Base-by-base conservation (phyloP, 148 eudicot species). In the Vaccinium macrocarpon region DNA sequence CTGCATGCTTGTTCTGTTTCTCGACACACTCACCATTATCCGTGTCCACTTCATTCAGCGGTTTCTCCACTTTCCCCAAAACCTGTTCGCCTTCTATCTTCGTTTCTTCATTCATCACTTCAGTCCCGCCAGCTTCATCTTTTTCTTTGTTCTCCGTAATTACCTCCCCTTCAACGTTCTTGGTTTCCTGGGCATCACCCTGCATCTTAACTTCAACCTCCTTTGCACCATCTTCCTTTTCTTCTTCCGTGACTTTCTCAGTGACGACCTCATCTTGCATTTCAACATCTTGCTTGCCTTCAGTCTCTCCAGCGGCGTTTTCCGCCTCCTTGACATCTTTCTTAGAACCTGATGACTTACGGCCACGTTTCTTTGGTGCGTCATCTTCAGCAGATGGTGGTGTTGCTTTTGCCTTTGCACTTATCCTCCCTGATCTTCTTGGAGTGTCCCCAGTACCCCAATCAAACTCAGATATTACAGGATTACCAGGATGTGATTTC, bases 371-470 rank as follows among this genome's bases (percentile, higher is more conserved):
- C 88, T 81, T 92, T 19, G 91, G 91, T 56, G 93, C 85, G 80
- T 89, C 94, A 78, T 71, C 87, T 66, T 91, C 97, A 68, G 87
- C 62, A 4, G 90, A 80, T 6, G 94, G 84, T n/a, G 89, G 89
- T 1, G 90, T 66, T 74, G 90, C 74, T 88, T 89, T 93, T 42
- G 55, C 93, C 85, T 93, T 95, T 90, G 91, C 95, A 77, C 91
- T 91, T 83, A 95, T 92, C 72, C 98, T 88, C 79, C 95, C 86
- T 21, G 98, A 95, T 88, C 98, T 91, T 84, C 98, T 87, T 78
- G 98, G 98, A 53, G 93, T 92, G 86, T 93, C 98, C 68, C 97
- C 94, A 23, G 94, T 91, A 78, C 95, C 87, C 98, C 98, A 95
- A 83, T 93, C 95, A 87, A 95, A 95, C 75, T 93, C 98, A 0